A percentile compares a stretch with the other conserved stretches of the same genome.
Conservation (phyloP, 352 stramenopile genomes). For the Aphanomyces stellatus region DNA sequence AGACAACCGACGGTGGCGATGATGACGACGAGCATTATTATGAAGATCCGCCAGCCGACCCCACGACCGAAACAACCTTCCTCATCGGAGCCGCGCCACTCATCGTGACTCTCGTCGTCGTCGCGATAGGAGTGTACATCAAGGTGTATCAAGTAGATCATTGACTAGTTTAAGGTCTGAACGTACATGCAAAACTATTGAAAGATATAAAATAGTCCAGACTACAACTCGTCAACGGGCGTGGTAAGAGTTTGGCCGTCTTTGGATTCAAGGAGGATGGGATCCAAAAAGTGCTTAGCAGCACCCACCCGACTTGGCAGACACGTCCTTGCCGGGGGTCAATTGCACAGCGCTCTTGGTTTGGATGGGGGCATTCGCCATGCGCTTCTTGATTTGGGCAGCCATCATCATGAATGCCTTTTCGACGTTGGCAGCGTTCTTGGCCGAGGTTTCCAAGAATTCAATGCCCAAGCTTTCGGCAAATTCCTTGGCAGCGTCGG, state of each 20-base stretch:
- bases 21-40: neutral
- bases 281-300: constrained; percentile 74
- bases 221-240: neutral
- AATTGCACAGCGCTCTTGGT: constrained; percentile 60
- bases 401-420: constrained; percentile 99
- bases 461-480: constrained; percentile 96
- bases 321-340: constrained; percentile 50
- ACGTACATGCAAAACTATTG: constrained; percentile 20
- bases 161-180: neutral
- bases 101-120: neutral
- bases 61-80: neutral
- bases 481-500: constrained; percentile 96
- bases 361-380: constrained; percentile 74
- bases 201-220: constrained; percentile 23
- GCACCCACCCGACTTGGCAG: constrained; percentile 61
- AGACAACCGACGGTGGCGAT: neutral
- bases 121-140: neutral
- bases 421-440: constrained; percentile 98
- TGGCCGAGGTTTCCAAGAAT: constrained; percentile 98
- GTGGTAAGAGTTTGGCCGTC: constrained; percentile 5
- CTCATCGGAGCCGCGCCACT: neutral
- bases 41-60: neutral
- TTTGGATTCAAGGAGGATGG: neutral
- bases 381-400: constrained; percentile 94
- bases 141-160: neutral